Conservation (phyloP, 108 stramenopile genomes). For the Schizochytrium sp. region DNA sequence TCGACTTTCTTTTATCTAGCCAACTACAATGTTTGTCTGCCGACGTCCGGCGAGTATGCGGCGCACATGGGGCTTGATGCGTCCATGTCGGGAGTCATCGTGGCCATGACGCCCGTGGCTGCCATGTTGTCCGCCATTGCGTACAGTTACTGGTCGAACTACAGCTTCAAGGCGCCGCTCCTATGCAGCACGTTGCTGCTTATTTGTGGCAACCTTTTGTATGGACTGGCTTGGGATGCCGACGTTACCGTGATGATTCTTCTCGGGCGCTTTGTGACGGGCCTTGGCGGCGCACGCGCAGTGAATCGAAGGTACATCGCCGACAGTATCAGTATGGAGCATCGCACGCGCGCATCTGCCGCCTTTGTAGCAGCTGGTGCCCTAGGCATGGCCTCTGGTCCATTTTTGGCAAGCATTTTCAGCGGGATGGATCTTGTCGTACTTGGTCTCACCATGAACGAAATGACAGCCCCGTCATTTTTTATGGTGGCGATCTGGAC, state of each 20-base stretch:
- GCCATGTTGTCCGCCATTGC: slow-evolving; percentile 65
- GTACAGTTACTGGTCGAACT: slow-evolving; percentile 74
- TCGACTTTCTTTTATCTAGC: slow-evolving; percentile 79
- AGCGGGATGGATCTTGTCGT: slow-evolving; percentile 43
- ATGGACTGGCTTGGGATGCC: slow-evolving; percentile 66
- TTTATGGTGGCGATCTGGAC: slow-evolving; percentile 66
- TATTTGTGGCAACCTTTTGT: slow-evolving; percentile 65
- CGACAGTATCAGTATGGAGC: slow-evolving; percentile 59
- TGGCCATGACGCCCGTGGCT: slow-evolving; percentile 79
- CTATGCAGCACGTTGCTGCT: slow-evolving; percentile 67
- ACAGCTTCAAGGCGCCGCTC: slow-evolving; percentile 67
- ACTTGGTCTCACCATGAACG: slow-evolving; percentile 15
- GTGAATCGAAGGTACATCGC: slow-evolving; percentile 87
- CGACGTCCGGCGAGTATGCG: slow-evolving; percentile 70
- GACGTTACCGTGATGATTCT: slow-evolving; percentile 67
- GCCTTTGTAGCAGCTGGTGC: slow-evolving; percentile 73
- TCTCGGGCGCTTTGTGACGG: slow-evolving; percentile 69
- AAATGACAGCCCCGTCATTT: slow-evolving; percentile 61
- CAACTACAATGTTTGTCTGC: slow-evolving; percentile 86
- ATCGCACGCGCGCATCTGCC: slow-evolving; percentile 69
- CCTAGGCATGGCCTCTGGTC: slow-evolving; percentile 76
- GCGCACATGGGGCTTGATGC: slow-evolving; percentile 59
- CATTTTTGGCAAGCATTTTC: slow-evolving; percentile 61
- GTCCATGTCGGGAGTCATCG: slow-evolving; percentile 66
- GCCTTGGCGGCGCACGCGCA: slow-evolving; percentile 71